Base-by-base conservation (phyloP, 2,329 filamentous ascomycete genomes). In the Phialemonium atrogriseum region DNA sequence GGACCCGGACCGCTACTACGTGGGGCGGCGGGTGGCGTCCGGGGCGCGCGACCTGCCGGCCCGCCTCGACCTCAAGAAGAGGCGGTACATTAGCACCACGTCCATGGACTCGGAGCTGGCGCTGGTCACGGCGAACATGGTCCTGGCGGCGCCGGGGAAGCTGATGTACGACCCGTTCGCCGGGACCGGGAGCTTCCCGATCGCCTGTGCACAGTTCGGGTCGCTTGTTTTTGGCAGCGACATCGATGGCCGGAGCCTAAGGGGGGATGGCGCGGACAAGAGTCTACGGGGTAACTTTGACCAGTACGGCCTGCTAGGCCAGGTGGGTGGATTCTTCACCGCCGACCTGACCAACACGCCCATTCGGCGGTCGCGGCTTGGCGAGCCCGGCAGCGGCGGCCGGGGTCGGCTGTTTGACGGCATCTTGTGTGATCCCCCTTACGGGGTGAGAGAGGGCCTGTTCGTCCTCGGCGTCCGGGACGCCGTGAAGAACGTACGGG, bases 61-160 rank as follows among this genome's bases (percentile, higher is more conserved):
- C 21, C 81, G 71, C 15, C 93, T 88, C 49, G 87, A 94, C 53
- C 68, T 98, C 14, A 98, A 98, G 66, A 94, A 94, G 58, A 69
- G 91, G 17, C 71, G 73, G 23, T 98, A 98, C 52, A 96, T 98
- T 47, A 86, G 83, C 44, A 96, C 89, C 0, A 98, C 91, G 0
- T 91, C 84, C 27, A 96, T 98, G 91, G 91, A 98, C 52, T 84
- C 89, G 0, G 91, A 96, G 55, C 68, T 98, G 25, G 84, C 87
- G 10, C 70, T 98, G 1, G 65, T 98, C 14, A 95, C 88, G 1
- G 91, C 89, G 2, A 98, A 96, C 50, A 77, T 98, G 44, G 84
- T 85, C 0, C 73, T 84, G 10, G 87, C 87, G 0, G 79, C 65
- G 0, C 83, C 87, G 0, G 89, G 86, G 0, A 93, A 84, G 50